Percentiles rank a stretch among this genome's conserved stretches.
phyloP scores from a whole-genome alignment of 129 eudicot species.

The Helichrysum umbraculigerum region DNA sequence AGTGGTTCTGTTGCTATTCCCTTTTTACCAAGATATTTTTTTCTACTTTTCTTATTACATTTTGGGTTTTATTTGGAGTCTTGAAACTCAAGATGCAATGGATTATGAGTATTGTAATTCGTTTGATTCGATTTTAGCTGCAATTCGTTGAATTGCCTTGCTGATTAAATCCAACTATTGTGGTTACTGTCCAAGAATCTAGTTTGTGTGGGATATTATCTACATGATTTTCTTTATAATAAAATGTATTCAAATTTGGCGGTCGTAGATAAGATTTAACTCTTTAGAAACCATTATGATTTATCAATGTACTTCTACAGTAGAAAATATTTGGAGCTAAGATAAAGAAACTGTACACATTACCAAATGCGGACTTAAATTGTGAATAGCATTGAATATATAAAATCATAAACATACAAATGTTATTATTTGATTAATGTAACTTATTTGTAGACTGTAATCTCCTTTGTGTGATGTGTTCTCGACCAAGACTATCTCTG shows the following conservation, averaged over 20 bases:
- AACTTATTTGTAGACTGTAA: neutral
- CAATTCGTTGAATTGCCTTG: neutral
- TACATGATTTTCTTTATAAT: neutral
- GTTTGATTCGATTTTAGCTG: neutral
- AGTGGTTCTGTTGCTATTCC: neutral
- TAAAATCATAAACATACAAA: neutral
- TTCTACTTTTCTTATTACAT: no score
- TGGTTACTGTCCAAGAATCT: constrained; percentile 11
- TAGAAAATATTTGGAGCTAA: neutral
- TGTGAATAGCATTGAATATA: neutral
- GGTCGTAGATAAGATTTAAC: neutral
- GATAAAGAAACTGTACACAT: neutral
- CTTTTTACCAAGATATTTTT: no score
- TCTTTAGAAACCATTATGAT: neutral
- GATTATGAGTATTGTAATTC: neutral
- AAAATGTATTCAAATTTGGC: neutral
- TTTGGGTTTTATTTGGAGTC: neutral
- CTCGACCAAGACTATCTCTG: neutral
- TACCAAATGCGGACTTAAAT: neutral
- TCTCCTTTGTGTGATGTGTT: constrained; percentile 1
- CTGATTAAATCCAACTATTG: neutral
- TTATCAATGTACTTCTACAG: no score
- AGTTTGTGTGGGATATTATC: neutral
- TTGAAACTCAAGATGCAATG: neutral
- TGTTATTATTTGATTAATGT: neutral